Conservation (phyloP, 2,329 filamentous ascomycete genomes). For the Pestalotiopsis sp. region DNA sequence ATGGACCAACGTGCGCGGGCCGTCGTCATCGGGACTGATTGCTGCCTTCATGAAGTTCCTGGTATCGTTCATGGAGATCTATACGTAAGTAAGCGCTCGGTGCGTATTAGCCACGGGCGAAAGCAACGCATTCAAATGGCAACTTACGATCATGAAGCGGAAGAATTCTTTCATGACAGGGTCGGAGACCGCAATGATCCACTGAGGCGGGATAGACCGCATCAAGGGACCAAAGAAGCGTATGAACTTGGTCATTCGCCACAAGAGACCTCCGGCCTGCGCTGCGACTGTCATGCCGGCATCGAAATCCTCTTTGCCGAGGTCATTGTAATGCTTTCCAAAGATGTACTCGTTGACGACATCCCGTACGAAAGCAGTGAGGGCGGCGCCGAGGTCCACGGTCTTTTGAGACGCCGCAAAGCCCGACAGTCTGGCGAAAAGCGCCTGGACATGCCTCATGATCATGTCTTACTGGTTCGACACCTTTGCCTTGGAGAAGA, state of each 20-base stretch:
- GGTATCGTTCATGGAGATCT: neutral
- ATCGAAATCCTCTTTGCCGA: neutral
- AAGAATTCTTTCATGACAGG: slow-evolving; percentile 7
- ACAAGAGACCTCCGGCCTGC: neutral
- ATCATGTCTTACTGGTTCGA: neutral
- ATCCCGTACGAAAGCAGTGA: neutral
- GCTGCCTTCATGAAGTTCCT: neutral
- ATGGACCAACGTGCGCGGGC: neutral
- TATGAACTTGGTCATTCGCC: slow-evolving; percentile 19
- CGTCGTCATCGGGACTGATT: neutral
- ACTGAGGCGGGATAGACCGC: slow-evolving; percentile 14
- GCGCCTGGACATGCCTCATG: neutral
- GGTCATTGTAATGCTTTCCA: slow-evolving; percentile 5
- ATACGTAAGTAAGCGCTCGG: neutral
- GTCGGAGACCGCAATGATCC: slow-evolving; percentile 15
- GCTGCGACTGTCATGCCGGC: neutral
- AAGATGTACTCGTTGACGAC: slow-evolving; percentile 3
- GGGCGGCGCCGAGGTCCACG: slow-evolving; percentile 5
- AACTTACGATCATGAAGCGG: slow-evolving; percentile 12
- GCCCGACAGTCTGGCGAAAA: neutral
- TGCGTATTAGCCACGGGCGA: neutral
- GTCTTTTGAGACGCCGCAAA: slow-evolving; percentile 2
- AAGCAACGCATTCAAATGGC: neutral
- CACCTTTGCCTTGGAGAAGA: slow-evolving; percentile 1
- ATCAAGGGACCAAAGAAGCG: slow-evolving; percentile 20